Conservation (phyloP, 1,284 basidiomycete genomes). For the Laetiporus sulphureus region DNA sequence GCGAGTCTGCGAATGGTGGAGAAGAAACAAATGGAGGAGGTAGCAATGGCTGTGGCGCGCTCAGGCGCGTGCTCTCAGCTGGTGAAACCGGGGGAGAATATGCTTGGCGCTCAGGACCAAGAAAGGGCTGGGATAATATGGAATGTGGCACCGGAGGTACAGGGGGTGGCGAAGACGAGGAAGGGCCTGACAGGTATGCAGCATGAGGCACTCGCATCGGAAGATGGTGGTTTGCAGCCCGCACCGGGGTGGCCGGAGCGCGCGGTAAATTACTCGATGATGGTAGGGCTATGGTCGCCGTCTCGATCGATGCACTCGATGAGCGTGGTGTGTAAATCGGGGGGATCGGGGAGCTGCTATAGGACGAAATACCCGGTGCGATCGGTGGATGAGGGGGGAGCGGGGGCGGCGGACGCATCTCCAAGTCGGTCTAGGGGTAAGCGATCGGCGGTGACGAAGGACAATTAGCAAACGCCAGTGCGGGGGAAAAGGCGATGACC, state of each 20-base stretch:
- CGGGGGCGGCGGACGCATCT: constrained; percentile 34
- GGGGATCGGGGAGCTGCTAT: constrained; percentile 16
- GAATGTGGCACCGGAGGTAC: constrained; percentile 11
- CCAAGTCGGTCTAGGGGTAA: constrained; percentile 27
- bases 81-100: constrained; percentile 5
- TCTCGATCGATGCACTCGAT: constrained; percentile 8
- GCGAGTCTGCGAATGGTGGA: constrained; percentile 11
- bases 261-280: constrained; percentile 11
- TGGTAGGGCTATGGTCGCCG: constrained; percentile 8
- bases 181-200: no score
- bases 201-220: no score
- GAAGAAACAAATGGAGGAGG: constrained; percentile 21
- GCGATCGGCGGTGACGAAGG: no score
- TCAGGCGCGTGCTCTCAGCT: constrained; percentile 4
- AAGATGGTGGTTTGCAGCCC: no score
- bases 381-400: constrained; percentile 24
- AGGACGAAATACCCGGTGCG: constrained; percentile 15
- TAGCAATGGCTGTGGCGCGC: constrained; percentile 13
- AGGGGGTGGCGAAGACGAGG: constrained; percentile 6
- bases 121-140: constrained; percentile 5
- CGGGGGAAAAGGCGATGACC: constrained; percentile 7
- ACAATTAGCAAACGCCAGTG: no score
- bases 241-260: constrained; percentile 3
- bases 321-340: constrained; percentile 20
- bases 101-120: constrained; percentile 4